Conservation (phyloP, 805 yeast species). For the Starmerella apicola region DNA sequence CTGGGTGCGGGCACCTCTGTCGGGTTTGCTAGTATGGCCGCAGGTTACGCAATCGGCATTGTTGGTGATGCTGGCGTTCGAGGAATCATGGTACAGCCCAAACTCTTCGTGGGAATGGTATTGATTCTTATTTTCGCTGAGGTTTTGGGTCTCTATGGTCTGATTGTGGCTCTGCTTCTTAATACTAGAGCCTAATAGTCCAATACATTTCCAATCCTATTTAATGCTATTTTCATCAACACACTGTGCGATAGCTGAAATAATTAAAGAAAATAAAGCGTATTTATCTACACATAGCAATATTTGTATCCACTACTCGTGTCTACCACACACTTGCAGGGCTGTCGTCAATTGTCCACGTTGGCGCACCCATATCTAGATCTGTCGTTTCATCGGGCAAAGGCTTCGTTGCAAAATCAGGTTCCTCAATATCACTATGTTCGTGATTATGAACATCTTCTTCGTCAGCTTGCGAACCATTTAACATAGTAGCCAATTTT, state of each 20-base stretch:
- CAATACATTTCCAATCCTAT: background rate
- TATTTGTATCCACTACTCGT: background rate
- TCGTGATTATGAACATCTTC: slow-evolving; percentile 1
- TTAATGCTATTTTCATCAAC: too few species aligned
- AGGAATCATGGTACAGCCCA: slow-evolving; percentile 75
- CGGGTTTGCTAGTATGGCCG: slow-evolving; percentile 91
- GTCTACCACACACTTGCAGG: background rate
- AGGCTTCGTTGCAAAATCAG: slow-evolving; percentile 7
- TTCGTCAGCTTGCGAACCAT: slow-evolving; percentile 2
- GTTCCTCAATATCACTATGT: slow-evolving; percentile 7
- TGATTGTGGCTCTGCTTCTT: slow-evolving; percentile 86
- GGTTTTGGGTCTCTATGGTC: slow-evolving; percentile 82
- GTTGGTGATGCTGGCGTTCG: slow-evolving; percentile 92
- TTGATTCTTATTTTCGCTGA: slow-evolving; percentile 83
- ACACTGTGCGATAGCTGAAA: too few species aligned
- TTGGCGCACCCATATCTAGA: slow-evolving; percentile 1
- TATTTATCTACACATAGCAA: background rate
- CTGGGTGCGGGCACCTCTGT: slow-evolving; percentile 90
- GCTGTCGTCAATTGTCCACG: slow-evolving; percentile 1
- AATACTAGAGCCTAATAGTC: slow-evolving; percentile 43
- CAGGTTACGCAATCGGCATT: slow-evolving; percentile 92
- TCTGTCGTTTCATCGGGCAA: slow-evolving; percentile 28
- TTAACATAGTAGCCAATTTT: slow-evolving; percentile 8
- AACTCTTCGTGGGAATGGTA: slow-evolving; percentile 80
- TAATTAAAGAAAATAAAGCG: background rate